phyloP scores from a whole-genome alignment of 352 stramenopile species.

The Phytophthora europaea region DNA sequence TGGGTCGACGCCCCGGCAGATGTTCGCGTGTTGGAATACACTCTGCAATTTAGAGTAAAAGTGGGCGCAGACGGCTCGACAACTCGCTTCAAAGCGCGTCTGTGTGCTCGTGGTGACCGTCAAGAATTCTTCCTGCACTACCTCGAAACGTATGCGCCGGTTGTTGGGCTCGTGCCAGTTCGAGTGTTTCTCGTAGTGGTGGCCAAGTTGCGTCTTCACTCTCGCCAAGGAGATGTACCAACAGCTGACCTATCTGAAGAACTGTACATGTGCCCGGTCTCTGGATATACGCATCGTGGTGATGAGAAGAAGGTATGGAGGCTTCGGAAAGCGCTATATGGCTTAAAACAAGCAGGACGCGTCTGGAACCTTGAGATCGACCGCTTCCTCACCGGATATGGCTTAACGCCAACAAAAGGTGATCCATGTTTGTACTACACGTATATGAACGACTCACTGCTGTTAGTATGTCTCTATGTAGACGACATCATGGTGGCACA shows the following conservation, averaged over 20 bases:
- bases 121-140: background rate
- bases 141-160: background rate
- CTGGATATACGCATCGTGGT: background rate
- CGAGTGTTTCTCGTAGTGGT: conserved; percentile 1
- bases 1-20: background rate
- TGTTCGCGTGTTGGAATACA: background rate
- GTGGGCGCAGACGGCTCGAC: background rate
- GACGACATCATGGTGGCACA: too few relatives aligned
- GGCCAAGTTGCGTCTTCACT: background rate
- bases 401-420: too few relatives aligned
- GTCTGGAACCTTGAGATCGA: too few relatives aligned
- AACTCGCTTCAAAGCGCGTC: background rate
- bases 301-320: conserved; percentile 1
- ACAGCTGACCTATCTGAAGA: background rate
- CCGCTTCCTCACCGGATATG: too few relatives aligned
- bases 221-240: background rate
- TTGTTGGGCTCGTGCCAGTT: background rate
- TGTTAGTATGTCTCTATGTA: too few relatives aligned
- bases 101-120: conserved; percentile 3
- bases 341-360: too few relatives aligned
- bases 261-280: background rate
- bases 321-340: background rate
- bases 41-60: conserved; percentile 9
- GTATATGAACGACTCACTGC: too few relatives aligned
- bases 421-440: too few relatives aligned